Conservation (phyloP, 257 asterid genomes). For the Perilla frutescens region DNA sequence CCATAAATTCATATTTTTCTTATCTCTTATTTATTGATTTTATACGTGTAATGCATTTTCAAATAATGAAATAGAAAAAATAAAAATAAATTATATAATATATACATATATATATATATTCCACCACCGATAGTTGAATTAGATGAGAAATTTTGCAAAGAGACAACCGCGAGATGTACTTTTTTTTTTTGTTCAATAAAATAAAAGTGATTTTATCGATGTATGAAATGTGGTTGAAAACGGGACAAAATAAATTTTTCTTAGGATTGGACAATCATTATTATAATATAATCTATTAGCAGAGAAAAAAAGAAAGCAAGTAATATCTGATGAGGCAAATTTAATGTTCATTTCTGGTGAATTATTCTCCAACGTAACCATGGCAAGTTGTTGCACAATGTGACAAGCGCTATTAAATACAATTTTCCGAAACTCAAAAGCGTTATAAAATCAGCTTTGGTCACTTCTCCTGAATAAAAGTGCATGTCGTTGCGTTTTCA, state of each 20-base stretch:
- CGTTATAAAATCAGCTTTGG: slow-evolving; percentile 10
- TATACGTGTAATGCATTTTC: not conserved
- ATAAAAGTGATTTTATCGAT: slow-evolving; percentile 3
- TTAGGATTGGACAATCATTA: slow-evolving; percentile 1
- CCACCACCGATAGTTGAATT: slow-evolving; percentile 24
- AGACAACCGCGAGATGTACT: not conserved
- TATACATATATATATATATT: no score
- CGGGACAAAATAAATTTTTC: not conserved
- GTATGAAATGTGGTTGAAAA: slow-evolving; percentile 17
- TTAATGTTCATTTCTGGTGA: not conserved
- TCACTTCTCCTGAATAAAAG: slow-evolving; percentile 22
- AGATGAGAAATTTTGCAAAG: not conserved
- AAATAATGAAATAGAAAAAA: not conserved
- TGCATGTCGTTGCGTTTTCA: not conserved
- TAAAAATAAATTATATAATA: not conserved
- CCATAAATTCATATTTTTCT: not conserved
- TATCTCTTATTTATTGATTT: not conserved
- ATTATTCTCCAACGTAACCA: not conserved
- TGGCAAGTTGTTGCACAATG: slow-evolving; percentile 16
- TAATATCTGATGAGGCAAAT: not conserved
- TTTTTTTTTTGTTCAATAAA: not conserved
- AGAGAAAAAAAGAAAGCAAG: not conserved
- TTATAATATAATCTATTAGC: not conserved
- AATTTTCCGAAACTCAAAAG: not conserved
- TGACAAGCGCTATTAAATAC: slow-evolving; percentile 15